These are phyloP conservation scores for Phyllosticta capitalensis DNA, from an alignment of 2,329 filamentous ascomycete species.

Conservation along the genomic window DNA sequence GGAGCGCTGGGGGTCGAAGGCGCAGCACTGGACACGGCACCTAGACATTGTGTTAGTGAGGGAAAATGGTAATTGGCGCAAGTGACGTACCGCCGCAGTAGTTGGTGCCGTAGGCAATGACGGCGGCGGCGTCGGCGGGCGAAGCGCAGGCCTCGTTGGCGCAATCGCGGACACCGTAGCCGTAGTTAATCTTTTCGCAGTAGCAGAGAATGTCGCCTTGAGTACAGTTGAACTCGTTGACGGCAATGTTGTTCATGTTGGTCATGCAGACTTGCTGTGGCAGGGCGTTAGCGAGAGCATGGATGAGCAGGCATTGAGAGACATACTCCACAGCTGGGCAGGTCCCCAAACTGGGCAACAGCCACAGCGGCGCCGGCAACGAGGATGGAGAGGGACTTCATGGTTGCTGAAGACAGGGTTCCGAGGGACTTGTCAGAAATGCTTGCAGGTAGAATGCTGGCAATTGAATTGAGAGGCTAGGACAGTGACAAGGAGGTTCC, in stretches of 20 bases:
- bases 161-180: constrained; percentile 41
- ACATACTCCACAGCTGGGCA: constrained; percentile 29
- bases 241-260: constrained; percentile 37
- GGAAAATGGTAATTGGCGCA: background rate
- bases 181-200: constrained; percentile 36
- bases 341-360: constrained; percentile 21
- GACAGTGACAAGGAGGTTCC: constrained; percentile 1
- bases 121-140: constrained; percentile 17
- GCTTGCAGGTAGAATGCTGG: background rate
- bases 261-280: constrained; percentile 32
- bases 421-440: too few relatives aligned
- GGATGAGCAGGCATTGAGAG: background rate
- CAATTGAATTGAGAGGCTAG: background rate
- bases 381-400: constrained; percentile 32
- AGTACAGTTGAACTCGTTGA: constrained; percentile 31
- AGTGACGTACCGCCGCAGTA: constrained; percentile 24
- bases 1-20: constrained; percentile 12
- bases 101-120: constrained; percentile 24
- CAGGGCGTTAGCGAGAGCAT: background rate
- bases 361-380: constrained; percentile 25
- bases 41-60: constrained; percentile 11
- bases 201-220: constrained; percentile 32
- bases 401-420: too few relatives aligned
- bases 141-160: constrained; percentile 31
- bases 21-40: constrained; percentile 5